Percentiles rank a stretch among this genome's conserved stretches.
Evolutionary conservation across 2,329 filamentous ascomycete species (phyloP).

Genomic region (Magnaporthiopsis incrustans): DNA sequence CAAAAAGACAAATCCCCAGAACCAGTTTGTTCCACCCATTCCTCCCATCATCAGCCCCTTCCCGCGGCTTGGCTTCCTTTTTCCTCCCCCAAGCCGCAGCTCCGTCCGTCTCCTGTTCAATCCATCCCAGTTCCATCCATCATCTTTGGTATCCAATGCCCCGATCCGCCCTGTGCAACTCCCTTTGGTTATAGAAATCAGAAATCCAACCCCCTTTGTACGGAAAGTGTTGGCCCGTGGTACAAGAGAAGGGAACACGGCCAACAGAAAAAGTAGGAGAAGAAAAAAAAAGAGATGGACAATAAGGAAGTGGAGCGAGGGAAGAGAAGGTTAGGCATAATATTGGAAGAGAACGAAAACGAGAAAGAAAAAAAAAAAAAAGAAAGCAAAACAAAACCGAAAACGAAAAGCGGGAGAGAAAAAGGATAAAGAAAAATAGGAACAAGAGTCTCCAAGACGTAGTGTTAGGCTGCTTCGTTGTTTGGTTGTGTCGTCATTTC

Average conservation of each 20-base stretch:
- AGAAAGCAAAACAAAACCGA: background rate
- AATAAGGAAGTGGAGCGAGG: background rate
- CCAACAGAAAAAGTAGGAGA: background rate
- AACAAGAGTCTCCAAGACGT: background rate
- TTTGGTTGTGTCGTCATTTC: background rate
- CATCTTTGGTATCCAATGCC: background rate
- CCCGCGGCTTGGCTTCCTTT: background rate
- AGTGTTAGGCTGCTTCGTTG: background rate
- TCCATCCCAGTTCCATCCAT: background rate
- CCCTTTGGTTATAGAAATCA: background rate
- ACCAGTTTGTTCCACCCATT: background rate
- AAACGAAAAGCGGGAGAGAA: background rate
- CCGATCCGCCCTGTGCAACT: background rate
- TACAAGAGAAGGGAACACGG: too few species aligned
- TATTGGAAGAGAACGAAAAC: background rate
- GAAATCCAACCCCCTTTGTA: background rate
- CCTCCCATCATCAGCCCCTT: background rate
- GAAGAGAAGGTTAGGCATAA: background rate
- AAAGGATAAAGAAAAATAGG: too few species aligned
- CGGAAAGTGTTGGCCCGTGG: background rate
- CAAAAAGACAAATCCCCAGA: background rate
- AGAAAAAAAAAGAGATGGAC: background rate
- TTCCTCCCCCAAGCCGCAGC: background rate
- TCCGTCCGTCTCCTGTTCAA: background rate
- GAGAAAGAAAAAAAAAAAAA: background rate